Base-by-base conservation (phyloP, 2,329 filamentous ascomycete genomes). In the Emmonsiellopsis sp. region DNA sequence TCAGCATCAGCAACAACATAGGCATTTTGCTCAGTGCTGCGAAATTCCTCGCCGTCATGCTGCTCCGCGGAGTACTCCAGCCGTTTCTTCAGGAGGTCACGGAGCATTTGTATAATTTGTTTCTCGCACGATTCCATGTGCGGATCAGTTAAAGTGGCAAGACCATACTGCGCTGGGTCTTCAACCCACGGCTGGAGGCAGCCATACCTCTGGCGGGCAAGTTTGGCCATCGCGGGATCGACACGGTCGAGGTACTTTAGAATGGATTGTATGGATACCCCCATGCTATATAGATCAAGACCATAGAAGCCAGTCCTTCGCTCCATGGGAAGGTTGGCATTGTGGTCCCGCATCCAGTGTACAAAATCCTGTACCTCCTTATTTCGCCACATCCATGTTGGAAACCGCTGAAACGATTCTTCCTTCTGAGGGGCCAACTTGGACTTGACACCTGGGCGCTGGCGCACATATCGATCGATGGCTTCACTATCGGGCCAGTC, bases 341-440 rank as follows among this genome's bases (percentile, higher is more conserved):
- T 78, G 57, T 68, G 69, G 17, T 70, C 60, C 5, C 76, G 69
- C 63, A 80, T 67, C 77, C 77, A 80, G 58, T 78, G 73, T 9
- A 75, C 70, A 47, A 80, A 73, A 2, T 70, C 68, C 53, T 77
- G 74, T 57, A 78, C 71, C 57, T 79, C 77, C 11, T 64, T 62
- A 55, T 80, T 80, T 9, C 77, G 70, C 77, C 77, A 80, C 77
- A 80, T 79, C 77, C 77, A 80, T 3, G 71, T 75, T 11, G 77
- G 77, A 47, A 79, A 80, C 31, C 76, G 68, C 40, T 73, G 66
- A 59, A 79, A 79, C 5, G 71, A 67, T 39, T 70, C 68, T 10
- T 70, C 62, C 11, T 56, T 56, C 31, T 51, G 54, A 21, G 62
- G 63, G 27, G 64, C 61, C 42, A 71, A 57, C 39, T 62, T 55